Evolutionary conservation across 1,284 basidiomycete genomes (phyloP).

Genomic region (Grifola frondosa): DNA sequence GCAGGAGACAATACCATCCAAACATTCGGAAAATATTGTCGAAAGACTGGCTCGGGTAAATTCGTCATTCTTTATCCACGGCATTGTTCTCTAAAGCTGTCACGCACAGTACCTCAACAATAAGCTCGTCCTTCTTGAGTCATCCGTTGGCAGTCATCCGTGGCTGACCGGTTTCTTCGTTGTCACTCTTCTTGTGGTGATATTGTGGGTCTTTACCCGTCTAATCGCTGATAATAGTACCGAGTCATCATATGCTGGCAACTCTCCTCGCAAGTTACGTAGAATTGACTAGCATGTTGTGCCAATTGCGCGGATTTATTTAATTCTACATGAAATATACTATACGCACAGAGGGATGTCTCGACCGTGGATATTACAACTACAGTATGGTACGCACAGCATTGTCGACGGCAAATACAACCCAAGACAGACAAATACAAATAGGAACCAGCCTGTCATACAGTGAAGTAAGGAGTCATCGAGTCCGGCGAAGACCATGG

Average conservation of each 20-base stretch:
- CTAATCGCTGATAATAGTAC: slow-evolving; percentile 17
- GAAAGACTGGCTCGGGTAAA: slow-evolving; percentile 69
- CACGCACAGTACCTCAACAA: slow-evolving; percentile 49
- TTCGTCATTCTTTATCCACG: slow-evolving; percentile 13
- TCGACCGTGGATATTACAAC: too few species aligned
- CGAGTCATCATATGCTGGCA: too few species aligned
- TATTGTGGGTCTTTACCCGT: slow-evolving; percentile 17
- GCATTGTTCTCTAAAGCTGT: background rate
- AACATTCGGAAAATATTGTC: slow-evolving; percentile 67
- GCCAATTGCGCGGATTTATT: too few species aligned
- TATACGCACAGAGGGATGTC: too few species aligned
- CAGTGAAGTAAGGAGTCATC: too few species aligned
- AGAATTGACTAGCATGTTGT: too few species aligned
- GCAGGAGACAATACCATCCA: slow-evolving; percentile 52
- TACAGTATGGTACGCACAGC: too few species aligned
- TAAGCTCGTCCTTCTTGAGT: slow-evolving; percentile 46
- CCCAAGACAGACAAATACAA: too few species aligned
- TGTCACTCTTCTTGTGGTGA: slow-evolving; percentile 14
- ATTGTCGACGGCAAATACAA: too few species aligned
- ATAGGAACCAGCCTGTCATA: too few species aligned
- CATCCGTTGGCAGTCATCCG: slow-evolving; percentile 42
- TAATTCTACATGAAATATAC: too few species aligned
- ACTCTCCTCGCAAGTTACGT: too few species aligned
- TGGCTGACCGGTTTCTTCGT: slow-evolving; percentile 29
- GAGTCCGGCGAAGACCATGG: slow-evolving; percentile 28